Percentiles rank a stretch among this genome's conserved stretches.
Conservation (phyloP, 768 basidiomycete species). For the Kwoniella sp. region DNA sequence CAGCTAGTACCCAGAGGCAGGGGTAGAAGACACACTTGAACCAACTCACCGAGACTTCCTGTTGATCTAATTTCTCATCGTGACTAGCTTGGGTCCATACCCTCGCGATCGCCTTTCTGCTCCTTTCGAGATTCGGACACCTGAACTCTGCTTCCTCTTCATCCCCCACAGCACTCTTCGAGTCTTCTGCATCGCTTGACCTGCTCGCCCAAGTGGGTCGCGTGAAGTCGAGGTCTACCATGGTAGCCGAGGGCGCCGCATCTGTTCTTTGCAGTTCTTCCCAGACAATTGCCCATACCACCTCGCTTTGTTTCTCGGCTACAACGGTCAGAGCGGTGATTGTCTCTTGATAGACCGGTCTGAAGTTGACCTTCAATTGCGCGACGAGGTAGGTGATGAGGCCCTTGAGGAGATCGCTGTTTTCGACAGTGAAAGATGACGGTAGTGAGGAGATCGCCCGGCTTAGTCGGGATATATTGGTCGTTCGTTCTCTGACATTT, state of each 20-base stretch:
- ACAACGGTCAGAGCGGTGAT: slow-evolving; percentile 66
- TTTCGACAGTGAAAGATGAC: background rate
- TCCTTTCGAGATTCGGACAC: slow-evolving; percentile 51
- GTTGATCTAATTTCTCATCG: slow-evolving; percentile 46
- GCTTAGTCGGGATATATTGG: slow-evolving; percentile 73
- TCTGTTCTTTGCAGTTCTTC: slow-evolving; percentile 62
- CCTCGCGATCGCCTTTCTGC: slow-evolving; percentile 15
- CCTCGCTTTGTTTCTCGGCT: slow-evolving; percentile 65
- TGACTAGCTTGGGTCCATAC: slow-evolving; percentile 32
- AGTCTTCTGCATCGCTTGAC: background rate
- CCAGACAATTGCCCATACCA: slow-evolving; percentile 74
- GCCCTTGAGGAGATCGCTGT: slow-evolving; percentile 5
- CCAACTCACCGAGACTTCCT: slow-evolving; percentile 62
- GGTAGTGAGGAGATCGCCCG: slow-evolving; percentile 46
- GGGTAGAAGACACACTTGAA: too few species aligned
- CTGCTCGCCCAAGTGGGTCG: slow-evolving; percentile 36
- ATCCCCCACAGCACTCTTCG: slow-evolving; percentile 20
- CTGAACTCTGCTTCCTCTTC: slow-evolving; percentile 53
- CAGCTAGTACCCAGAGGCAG: background rate
- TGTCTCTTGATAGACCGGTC: slow-evolving; percentile 85
- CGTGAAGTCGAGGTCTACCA: slow-evolving; percentile 28
- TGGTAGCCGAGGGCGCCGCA: slow-evolving; percentile 17
- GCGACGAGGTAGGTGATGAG: slow-evolving; percentile 58
- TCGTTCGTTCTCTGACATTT: slow-evolving; percentile 79
- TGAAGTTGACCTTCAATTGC: slow-evolving; percentile 89